Conservation (phyloP, 169 alveolate genomes). For the Eimeria nieschulzi region DNA sequence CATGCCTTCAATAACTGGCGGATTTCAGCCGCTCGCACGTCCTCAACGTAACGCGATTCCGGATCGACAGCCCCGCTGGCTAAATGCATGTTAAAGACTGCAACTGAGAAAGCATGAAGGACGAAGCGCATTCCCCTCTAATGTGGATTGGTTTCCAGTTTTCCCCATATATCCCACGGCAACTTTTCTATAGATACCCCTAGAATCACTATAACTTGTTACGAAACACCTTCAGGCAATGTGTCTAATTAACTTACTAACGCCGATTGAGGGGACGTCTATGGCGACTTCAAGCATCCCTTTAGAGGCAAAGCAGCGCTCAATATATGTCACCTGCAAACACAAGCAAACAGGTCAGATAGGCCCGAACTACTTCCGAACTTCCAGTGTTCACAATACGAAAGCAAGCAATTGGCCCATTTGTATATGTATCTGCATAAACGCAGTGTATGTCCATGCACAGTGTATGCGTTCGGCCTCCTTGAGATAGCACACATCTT, state of each 20-base stretch:
- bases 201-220: too few species aligned
- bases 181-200: too few species aligned
- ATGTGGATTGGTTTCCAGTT: too few species aligned
- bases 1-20: slow-evolving; percentile 87
- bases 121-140: not conserved
- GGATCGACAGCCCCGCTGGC: slow-evolving; percentile 93
- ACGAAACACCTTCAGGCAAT: too few species aligned
- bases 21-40: slow-evolving; percentile 88
- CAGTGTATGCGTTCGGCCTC: not conserved
- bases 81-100: slow-evolving; percentile 89
- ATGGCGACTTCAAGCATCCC: slow-evolving; percentile 90
- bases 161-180: too few species aligned
- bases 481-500: slow-evolving; percentile 73
- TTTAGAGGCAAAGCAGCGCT: slow-evolving; percentile 87
- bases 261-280: slow-evolving; percentile 88
- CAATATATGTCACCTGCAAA: slow-evolving; percentile 86
- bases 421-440: too few species aligned
- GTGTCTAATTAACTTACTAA: slow-evolving; percentile 56
- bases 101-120: slow-evolving; percentile 66
- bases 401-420: too few species aligned
- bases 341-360: too few species aligned
- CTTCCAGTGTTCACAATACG: too few species aligned
- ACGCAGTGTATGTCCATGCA: too few species aligned
- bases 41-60: slow-evolving; percentile 88
- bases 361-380: too few species aligned